Evolutionary conservation across 805 yeast species (phyloP), one percentile per base, ranked within the genome.

Genomic region (Pichia phayaonensis): DNA sequence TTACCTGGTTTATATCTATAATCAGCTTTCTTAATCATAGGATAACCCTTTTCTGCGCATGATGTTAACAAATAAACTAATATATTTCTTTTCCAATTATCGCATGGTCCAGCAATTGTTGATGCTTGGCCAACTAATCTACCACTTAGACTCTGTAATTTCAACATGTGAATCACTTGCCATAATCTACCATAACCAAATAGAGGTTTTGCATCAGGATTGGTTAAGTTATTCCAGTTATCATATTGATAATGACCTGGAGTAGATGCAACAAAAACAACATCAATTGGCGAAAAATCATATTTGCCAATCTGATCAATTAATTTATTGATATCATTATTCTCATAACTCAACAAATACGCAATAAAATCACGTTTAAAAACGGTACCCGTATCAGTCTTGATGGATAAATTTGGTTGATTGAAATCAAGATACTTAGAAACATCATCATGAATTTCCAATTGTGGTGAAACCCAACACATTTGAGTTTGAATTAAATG

Each of bases 401-500:
- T 31, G 2, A 43, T 18, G 1, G 52, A 39, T 10, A 53, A 43
- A 8, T 48, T 36, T 6, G 38, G 22, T 7, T 45, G 39, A 31
- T 54, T 45, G 6, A 56, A 41, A 1, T 51, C 47, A 15, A 47
- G 44, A 24, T 42, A 54, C 3, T 29, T 34, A 6, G 13, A 22
- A 1, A 11, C 11, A 22, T 45, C 36, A 1, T 22, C 5, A 26
- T 55, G 50, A 7, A 40, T 8, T n/a, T 24, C 29, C 15, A 73
- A 52, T 23, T 62, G 59, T 1, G 85, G 87, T 8, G 85, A 76
- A 34, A 72, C 63, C 90, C 90, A 84, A 31, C 76, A 67, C 72
- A 81, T 80, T 59, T 84, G 89, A 8, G 85, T 83, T 50, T 84
- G 79, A 1, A 73, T 72, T 6, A 68, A 66, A 46, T 79, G 74